Base-by-base conservation (phyloP, 495 filamentous ascomycete genomes). In the Mytilinidion resinicola region DNA sequence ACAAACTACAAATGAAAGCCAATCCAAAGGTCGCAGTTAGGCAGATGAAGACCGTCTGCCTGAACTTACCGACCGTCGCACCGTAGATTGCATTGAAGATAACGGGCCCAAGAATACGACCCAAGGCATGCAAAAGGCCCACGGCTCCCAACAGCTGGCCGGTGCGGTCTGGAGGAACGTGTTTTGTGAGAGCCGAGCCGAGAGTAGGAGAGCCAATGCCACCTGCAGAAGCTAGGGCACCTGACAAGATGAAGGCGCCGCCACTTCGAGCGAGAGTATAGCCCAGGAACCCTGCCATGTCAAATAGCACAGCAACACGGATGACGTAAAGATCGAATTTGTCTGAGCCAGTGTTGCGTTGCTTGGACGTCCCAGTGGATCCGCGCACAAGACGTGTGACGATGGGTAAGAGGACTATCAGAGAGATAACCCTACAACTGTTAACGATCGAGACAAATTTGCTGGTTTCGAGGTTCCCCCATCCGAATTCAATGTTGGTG, bases 1-100 rank as follows among this genome's bases (percentile, higher is more conserved):
- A 82, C 71, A 85, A 85, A 68, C 83, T 86, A 51, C 80, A 75
- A 3, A 83, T 17, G 42, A 89, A 77, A 1, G 83, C 83, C 9
- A 84, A n/a, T 0, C 75, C 83, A 70, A 95, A 95, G 0, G 84
- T 77, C 19, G 71, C 70, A 10, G 79, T 73, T 51, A 96, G 70
- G 55, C 86, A 80, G 33, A 95, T 80, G 70, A 96, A 96, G 4
- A 96, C 86, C 0, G 89, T 82, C 70, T 91, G 88, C 3, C 88
- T 83, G 57, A 84, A 89, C 5, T 79, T 84, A 12, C 78, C 81
- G 5, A 96, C 88, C 0, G 93, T 98, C 17, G 75, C 69, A 17
- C 86, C 87, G 68, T 95, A 98, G 15, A 96, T 81, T 19, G 88
- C 77, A 67, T 91, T 93, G 69, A 96, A 95, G 9, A 93, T 65